Conservation (phyloP, 139 green algal species). For the Picochlorum sp. region DNA sequence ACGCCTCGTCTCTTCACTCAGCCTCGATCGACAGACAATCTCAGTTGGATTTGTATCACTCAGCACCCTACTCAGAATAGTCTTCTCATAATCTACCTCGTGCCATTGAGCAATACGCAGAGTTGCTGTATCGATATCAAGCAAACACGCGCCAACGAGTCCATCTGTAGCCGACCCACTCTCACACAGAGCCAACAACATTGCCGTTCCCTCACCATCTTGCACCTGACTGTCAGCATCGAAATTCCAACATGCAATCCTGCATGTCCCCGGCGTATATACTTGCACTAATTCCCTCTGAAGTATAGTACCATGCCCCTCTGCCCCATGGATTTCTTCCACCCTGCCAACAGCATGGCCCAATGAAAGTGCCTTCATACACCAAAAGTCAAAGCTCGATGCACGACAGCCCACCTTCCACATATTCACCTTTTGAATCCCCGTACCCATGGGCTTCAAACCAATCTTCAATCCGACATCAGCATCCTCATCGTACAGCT, state of each 20-base stretch:
- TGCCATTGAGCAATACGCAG: slow-evolving; percentile 18
- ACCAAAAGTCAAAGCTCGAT: slow-evolving; percentile 42
- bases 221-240: slow-evolving; percentile 2
- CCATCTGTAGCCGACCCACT: slow-evolving; percentile 5
- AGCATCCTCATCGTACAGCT: slow-evolving; percentile 58
- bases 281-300: slow-evolving; percentile 37
- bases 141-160: slow-evolving; percentile 26
- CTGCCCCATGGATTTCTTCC: slow-evolving; percentile 31
- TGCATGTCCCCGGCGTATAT: slow-evolving; percentile 51
- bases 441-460: slow-evolving; percentile 36
- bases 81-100: slow-evolving; percentile 15
- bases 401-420: slow-evolving; percentile 54
- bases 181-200: slow-evolving; percentile 31
- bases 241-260: slow-evolving; percentile 4
- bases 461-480: slow-evolving; percentile 49
- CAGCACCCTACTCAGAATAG: slow-evolving; percentile 31
- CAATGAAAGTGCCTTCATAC: slow-evolving; percentile 42
- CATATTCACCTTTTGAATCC: slow-evolving; percentile 43
- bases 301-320: slow-evolving; percentile 19
- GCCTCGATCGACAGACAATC: slow-evolving; percentile 12
- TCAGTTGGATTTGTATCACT: slow-evolving; percentile 27
- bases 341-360: slow-evolving; percentile 50
- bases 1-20: slow-evolving; percentile 16
- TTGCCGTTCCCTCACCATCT: not conserved
- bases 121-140: slow-evolving; percentile 30